Evolutionary conservation across 805 yeast species (phyloP).

Genomic region (Saccharomycopsis synnaedendra): DNA sequence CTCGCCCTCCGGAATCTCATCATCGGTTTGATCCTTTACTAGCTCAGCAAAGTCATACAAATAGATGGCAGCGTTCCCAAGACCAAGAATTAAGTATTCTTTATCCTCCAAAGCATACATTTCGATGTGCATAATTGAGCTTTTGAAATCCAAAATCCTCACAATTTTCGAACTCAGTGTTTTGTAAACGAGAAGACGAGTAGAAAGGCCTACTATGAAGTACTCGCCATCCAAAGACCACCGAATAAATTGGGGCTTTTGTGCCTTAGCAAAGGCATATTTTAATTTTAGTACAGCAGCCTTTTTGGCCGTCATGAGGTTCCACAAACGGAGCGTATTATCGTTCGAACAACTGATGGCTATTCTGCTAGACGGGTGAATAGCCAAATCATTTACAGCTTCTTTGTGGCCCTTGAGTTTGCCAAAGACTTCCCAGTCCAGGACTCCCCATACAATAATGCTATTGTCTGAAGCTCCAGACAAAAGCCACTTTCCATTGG

Average conservation of each 20-base stretch:
- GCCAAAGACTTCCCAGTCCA: conserved; percentile 93
- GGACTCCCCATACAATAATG: conserved; percentile 85
- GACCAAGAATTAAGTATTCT: conserved; percentile 57
- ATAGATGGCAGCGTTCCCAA: conserved; percentile 57
- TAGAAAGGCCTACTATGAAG: conserved; percentile 66
- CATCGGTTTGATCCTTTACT: conserved; percentile 18
- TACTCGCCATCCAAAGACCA: conserved; percentile 62
- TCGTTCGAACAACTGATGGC: conserved; percentile 87
- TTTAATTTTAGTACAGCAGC: conserved; percentile 74
- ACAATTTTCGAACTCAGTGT: conserved; percentile 51
- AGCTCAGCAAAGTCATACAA: conserved; percentile 32
- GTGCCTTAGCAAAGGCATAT: conserved; percentile 43
- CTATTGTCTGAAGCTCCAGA: conserved; percentile 89
- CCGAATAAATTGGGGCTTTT: conserved; percentile 50
- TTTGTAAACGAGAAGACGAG: conserved; percentile 52
- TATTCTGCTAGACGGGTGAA: conserved; percentile 83
- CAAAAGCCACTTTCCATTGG: conserved; percentile 74
- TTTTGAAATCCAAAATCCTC: conserved; percentile 37
- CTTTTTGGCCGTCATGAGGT: conserved; percentile 90
- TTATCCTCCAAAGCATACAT: conserved; percentile 32
- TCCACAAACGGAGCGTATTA: conserved; percentile 81
- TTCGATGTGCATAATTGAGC: conserved; percentile 60
- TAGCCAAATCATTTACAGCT: conserved; percentile 72
- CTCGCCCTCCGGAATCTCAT: conserved; percentile 19
- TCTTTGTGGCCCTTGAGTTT: conserved; percentile 81